A percentile compares a stretch with the other conserved stretches of the same genome.
Evolutionary conservation across 345 rosid species (phyloP).

Genomic region (Brassica rapa): DNA sequence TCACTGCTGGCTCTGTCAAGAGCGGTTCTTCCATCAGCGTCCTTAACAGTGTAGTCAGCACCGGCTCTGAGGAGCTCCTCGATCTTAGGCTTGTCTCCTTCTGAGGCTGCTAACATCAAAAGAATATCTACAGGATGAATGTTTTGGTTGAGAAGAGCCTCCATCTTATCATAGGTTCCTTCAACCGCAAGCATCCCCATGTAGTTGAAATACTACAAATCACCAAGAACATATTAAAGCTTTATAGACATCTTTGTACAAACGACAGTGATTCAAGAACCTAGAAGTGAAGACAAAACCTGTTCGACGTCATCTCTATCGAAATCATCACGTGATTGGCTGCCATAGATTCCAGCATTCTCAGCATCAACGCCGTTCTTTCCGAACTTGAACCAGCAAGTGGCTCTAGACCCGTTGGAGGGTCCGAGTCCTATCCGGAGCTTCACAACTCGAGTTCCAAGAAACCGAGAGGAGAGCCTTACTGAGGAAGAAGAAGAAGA

Average conservation of each 20-base stretch:
- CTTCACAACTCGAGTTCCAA: conserved; percentile 47
- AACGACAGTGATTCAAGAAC: conserved; percentile 10
- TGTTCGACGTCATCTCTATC: conserved; percentile 98
- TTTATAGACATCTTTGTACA: not conserved
- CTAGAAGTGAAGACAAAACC: conserved; percentile 45
- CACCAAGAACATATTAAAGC: not conserved
- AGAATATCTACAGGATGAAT: conserved; percentile 89
- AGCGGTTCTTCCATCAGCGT: conserved; percentile 75
- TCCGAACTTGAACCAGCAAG: conserved; percentile 89
- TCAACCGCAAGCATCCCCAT: conserved; percentile 97
- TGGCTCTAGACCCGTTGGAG: conserved; percentile 64
- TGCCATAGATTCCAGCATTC: conserved; percentile 93
- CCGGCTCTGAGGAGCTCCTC: conserved; percentile 88
- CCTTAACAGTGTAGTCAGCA: conserved; percentile 63
- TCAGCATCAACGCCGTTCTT: conserved; percentile 92
- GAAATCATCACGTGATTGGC: conserved; percentile 86
- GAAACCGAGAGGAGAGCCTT: conserved; percentile 52
- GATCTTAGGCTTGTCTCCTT: conserved; percentile 85
- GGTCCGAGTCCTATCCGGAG: conserved; percentile 55
- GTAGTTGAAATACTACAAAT: conserved; percentile 83
- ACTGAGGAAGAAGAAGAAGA: conserved; percentile 36
- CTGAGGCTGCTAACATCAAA: conserved; percentile 76
- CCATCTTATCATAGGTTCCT: conserved; percentile 90
- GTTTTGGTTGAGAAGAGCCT: conserved; percentile 67
- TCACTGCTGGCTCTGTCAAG: conserved; percentile 60